These are phyloP conservation scores for Diversispora epigaea DNA, from an alignment of 192 early-diverging fungal species.

Conservation along the genomic window DNA sequence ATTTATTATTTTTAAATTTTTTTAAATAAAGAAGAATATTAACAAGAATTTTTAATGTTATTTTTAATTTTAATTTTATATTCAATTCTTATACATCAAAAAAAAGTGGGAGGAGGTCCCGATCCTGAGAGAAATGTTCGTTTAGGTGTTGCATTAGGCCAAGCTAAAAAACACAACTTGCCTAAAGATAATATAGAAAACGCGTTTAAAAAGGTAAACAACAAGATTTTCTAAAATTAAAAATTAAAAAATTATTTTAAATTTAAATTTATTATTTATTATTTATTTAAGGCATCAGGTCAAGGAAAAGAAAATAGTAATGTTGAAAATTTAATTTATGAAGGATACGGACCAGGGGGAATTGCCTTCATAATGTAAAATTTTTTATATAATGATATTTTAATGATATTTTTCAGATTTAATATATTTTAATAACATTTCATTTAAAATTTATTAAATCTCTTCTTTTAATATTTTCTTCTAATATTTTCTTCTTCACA, in stretches of 20 bases:
- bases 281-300: conserved; percentile 29
- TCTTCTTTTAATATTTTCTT: neutral
- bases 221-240: too few relatives aligned
- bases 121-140: conserved; percentile 59
- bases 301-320: conserved; percentile 49
- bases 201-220: conserved; percentile 67
- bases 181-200: conserved; percentile 71
- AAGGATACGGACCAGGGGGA: conserved; percentile 60
- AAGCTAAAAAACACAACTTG: conserved; percentile 60
- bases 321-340: conserved; percentile 57
- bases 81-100: too few relatives aligned
- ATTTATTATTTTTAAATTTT: neutral
- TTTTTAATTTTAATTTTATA: neutral
- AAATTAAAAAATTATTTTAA: neutral
- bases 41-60: too few relatives aligned
- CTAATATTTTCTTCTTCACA: conserved; percentile 4
- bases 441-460: neutral
- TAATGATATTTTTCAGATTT: neutral
- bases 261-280: neutral
- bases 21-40: neutral
- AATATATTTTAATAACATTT: too few relatives aligned
- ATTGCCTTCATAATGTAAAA: conserved; percentile 65
- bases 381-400: conserved; percentile 23
- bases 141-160: conserved; percentile 56
- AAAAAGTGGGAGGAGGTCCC: conserved; percentile 46